Evolutionary conservation across 208 protist genomes (phyloP).

Genomic region (Vickermania ingenoplastis): DNA sequence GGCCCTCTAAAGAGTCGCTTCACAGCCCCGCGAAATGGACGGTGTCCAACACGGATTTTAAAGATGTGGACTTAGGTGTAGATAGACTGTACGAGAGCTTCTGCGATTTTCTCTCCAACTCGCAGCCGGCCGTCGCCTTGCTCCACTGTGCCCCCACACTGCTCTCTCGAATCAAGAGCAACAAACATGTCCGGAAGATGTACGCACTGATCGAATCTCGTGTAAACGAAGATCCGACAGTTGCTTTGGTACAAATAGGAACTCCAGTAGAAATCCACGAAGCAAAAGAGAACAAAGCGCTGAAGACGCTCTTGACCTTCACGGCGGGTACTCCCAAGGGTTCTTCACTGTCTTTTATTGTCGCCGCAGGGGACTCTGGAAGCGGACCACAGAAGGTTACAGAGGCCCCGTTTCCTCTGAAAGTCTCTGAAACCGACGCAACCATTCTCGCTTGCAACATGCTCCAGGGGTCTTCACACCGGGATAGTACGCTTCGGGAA

Average conservation of each 20-base stretch:
- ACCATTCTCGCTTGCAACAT: slow-evolving; percentile 58
- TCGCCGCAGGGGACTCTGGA: background rate
- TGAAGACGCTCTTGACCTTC: background rate
- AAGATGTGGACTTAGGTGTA: slow-evolving; percentile 17
- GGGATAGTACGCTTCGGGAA: slow-evolving; percentile 11
- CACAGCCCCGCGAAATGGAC: slow-evolving; percentile 13
- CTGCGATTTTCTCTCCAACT: slow-evolving; percentile 31
- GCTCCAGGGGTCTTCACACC: slow-evolving; percentile 16
- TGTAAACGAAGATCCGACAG: slow-evolving; percentile 38
- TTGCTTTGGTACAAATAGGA: slow-evolving; percentile 50
- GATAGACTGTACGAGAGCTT: slow-evolving; percentile 42
- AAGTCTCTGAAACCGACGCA: slow-evolving; percentile 10
- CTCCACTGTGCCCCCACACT: slow-evolving; percentile 35
- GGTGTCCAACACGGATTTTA: slow-evolving; percentile 57
- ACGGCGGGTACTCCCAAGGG: background rate
- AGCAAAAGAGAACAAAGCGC: background rate
- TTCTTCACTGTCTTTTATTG: background rate
- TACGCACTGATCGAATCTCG: slow-evolving; percentile 61
- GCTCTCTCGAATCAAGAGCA: slow-evolving; percentile 49
- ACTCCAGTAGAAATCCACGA: slow-evolving; percentile 28
- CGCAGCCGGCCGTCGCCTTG: slow-evolving; percentile 48
- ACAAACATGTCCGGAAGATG: slow-evolving; percentile 33
- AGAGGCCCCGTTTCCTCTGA: background rate
- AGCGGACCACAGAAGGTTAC: background rate
- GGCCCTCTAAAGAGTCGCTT: background rate